Base-by-base conservation (phyloP, 371 early-diverging fungal species). In the Mortierella sp. region DNA sequence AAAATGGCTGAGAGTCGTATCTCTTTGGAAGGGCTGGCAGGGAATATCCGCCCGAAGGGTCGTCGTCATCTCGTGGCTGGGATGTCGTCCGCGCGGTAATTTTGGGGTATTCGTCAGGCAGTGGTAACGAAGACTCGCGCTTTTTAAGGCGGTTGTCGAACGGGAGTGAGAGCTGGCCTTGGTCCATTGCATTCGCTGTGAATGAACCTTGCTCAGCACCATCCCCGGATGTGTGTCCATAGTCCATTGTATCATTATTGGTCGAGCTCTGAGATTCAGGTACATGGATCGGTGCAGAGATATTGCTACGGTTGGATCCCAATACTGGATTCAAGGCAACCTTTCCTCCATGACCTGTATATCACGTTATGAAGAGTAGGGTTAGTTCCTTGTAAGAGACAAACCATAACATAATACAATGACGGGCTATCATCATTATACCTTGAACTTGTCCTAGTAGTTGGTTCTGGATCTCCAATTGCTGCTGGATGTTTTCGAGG, bases 381-480 rank as follows among this genome's bases (percentile, higher is more conserved):
- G 10, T 46, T 18, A 19, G 19, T 6, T 46, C 6, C n/a, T 19
- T 46, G 46, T n/a, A 6, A 6, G 46, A 12, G 6, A 46, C 12
- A 12, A 27, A 12, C 21, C 18, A 55, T 23, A 10, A n/a, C n/a
- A n/a, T n/a, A n/a, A n/a, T n/a, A n/a, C n/a, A n/a, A n/a, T n/a
- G 12, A 23, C 49, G 24, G 7, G 34, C 10, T 34, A 10, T 34
- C 4, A 34, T 10, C 4, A 34, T 10, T 34, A 27, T 66, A 76
- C 78, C 57, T 62, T 68, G 76, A 8, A 74, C 58, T 41, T 74
- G 76, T 8, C 76, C 76, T 54, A 74, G 26, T 19, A 74, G 51
- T 41, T 69, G 69, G 31, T 31, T 68, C 49, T 74, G 69, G 26
- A 74, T 64, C 48, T 74, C 76, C 9, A 74, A 42, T 27, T 74